Evolutionary conservation across 257 asterid species (phyloP), one percentile per base, ranked within the genome.

Genomic region (Apocynum venetum): DNA sequence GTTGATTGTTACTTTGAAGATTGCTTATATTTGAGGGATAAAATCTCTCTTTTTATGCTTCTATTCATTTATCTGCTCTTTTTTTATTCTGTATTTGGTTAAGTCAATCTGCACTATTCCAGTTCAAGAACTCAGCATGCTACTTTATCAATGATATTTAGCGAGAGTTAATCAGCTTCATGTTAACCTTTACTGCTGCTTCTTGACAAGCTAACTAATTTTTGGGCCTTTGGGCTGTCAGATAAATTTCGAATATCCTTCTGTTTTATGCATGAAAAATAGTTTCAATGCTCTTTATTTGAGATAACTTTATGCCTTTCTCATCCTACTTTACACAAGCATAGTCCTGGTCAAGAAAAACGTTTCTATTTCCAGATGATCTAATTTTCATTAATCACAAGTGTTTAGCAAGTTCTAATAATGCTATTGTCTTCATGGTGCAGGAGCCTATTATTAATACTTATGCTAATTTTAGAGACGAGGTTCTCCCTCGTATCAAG

Each of bases 401-500:
- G 15, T 17, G n/a, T 3, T 41, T 46, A 7, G 36, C 43, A 19
- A 0, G 46, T 55, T 49, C 74, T 66, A 5, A 64, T 71, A 40
- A 46, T 51, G 13, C 25, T 65, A 8, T 75, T 59, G 48, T 11
- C 71, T 40, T 77, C 25, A 14, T 40, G 31, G 36, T 69, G 57
- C 90, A 96, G 99, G 97, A 96, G 73, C 99, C 99, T 81, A 59
- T 88, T 70, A 93, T 91, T 83, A 96, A 88, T 85, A 90, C 98
- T 52, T 96, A 93, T 75, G 92, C 87, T 82, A 91, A 93, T 84
- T 93, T 96, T 85, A 84, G 98, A 81, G 99, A 96, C 71, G 97
- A 96, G 55, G 95, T 96, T 61, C 99, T 96, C 71, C 99, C 98
- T 67, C 99, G 99, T 47, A 93, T 96, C 84, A 96, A 96, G 91